Evolutionary conservation across 345 rosid species (phyloP).

Genomic region (Lepidium africanum): DNA sequence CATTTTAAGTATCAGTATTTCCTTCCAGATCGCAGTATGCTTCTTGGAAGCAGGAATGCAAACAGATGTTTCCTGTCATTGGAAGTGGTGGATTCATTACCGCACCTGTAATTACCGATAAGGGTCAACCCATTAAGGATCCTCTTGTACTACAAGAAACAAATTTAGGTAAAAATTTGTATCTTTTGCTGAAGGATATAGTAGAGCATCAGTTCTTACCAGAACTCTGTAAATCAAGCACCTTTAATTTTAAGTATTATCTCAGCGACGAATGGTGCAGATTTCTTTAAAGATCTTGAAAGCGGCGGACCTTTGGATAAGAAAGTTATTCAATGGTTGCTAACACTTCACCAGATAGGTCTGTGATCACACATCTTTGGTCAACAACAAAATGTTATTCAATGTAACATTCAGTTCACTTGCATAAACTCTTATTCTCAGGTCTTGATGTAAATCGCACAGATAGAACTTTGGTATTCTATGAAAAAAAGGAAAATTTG

Average conservation of each 20-base stretch:
- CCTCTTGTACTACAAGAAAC: slow-evolving; percentile 75
- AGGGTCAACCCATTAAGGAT: slow-evolving; percentile 73
- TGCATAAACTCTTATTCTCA: slow-evolving; percentile 16
- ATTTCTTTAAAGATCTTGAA: slow-evolving; percentile 46
- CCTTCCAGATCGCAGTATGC: slow-evolving; percentile 61
- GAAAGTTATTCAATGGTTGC: slow-evolving; percentile 85
- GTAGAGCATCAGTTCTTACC: not conserved
- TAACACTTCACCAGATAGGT: slow-evolving; percentile 95
- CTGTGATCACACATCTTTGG: slow-evolving; percentile 11
- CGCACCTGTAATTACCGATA: slow-evolving; percentile 82
- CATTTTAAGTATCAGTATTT: not conserved
- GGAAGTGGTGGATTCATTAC: slow-evolving; percentile 89
- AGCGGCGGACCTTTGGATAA: slow-evolving; percentile 56
- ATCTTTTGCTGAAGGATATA: slow-evolving; percentile 14
- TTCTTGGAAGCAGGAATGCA: slow-evolving; percentile 77
- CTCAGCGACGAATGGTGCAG: slow-evolving; percentile 26
- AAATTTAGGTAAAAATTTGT: slow-evolving; percentile 35
- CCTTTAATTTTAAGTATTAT: not conserved
- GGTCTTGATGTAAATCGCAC: slow-evolving; percentile 95
- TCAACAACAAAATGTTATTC: not conserved
- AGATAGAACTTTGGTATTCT: slow-evolving; percentile 85
- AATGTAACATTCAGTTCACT: not conserved
- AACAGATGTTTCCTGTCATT: slow-evolving; percentile 59
- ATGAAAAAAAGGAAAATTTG: slow-evolving; percentile 80
- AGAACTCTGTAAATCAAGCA: slow-evolving; percentile 2